Evolutionary conservation across 345 rosid species (phyloP).

Genomic region (Sapria himalayana): DNA sequence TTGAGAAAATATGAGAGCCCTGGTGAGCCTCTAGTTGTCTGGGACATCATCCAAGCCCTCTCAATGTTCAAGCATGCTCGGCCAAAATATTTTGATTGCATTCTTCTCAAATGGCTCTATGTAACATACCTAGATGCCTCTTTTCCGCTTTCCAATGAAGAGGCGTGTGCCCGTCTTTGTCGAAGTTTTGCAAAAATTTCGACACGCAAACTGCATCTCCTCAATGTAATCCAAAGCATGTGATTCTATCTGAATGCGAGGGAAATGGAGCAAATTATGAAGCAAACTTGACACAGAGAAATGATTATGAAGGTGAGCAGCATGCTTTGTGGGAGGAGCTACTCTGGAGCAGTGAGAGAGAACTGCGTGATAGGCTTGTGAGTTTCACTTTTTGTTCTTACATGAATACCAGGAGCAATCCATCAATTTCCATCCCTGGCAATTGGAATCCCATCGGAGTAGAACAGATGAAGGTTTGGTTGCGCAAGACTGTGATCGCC

Average conservation of each 20-base stretch:
- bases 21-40: constrained; percentile 41
- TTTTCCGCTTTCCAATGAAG: constrained; percentile 18
- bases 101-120: constrained; percentile 53
- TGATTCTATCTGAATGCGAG: constrained; percentile 33
- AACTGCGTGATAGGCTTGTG: constrained; percentile 67
- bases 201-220: constrained; percentile 54
- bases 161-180: constrained; percentile 19
- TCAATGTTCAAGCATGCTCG: constrained; percentile 38
- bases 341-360: constrained; percentile 45
- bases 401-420: constrained; percentile 10
- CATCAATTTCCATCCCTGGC: constrained; percentile 10
- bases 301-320: constrained; percentile 16
- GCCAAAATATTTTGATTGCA: constrained; percentile 33
- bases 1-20: constrained; percentile 28
- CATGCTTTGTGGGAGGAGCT: constrained; percentile 31
- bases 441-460: constrained; percentile 45
- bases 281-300: constrained; percentile 10
- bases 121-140: constrained; percentile 20
- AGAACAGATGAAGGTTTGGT: constrained; percentile 67
- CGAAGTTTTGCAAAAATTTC: constrained; percentile 24
- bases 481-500: constrained; percentile 14
- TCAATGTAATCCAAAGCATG: constrained; percentile 49
- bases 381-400: constrained; percentile 36
- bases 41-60: constrained; percentile 72
- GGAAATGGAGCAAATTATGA: constrained; percentile 34